These are phyloP conservation scores for Parachaetomium inaequale DNA, from an alignment of 495 filamentous ascomycete genomes.

Conservation along the genomic window DNA sequence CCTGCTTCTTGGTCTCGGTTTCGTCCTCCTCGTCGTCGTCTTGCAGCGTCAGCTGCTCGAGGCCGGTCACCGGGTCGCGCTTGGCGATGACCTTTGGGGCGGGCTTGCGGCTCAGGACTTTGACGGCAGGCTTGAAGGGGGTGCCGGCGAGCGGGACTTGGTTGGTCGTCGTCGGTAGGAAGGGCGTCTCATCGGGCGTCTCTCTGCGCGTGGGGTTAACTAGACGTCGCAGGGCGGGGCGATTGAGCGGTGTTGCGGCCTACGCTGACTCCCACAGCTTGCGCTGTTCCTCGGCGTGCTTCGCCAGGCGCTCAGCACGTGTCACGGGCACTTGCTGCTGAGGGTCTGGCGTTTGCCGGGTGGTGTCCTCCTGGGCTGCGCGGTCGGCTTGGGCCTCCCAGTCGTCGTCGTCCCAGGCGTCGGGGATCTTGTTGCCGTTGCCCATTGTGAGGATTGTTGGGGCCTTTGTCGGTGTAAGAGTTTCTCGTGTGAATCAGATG, in stretches of 20 bases:
- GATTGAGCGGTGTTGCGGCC: conserved; percentile 19
- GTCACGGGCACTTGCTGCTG: conserved; percentile 40
- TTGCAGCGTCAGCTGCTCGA: conserved; percentile 50
- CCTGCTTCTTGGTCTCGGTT: conserved; percentile 54
- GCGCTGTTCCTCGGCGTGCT: conserved; percentile 76
- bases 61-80: conserved; percentile 52
- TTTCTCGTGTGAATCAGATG: background rate
- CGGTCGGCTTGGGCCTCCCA: conserved; percentile 76
- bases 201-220: conserved; percentile 27
- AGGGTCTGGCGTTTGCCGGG: conserved; percentile 47
- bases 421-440: conserved; percentile 53
- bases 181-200: conserved; percentile 59
- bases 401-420: conserved; percentile 88
- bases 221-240: background rate
- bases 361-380: conserved; percentile 41
- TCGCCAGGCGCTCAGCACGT: conserved; percentile 71
- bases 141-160: conserved; percentile 68
- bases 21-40: conserved; percentile 71
- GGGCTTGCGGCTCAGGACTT: conserved; percentile 80
- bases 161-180: conserved; percentile 64
- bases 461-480: too few relatives aligned
- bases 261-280: conserved; percentile 89
- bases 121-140: conserved; percentile 79
- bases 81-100: conserved; percentile 46
- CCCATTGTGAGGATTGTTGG: conserved; percentile 43